phyloP scores from a whole-genome alignment of 31 red algal species.

The Asparagopsis taxiformis region DNA sequence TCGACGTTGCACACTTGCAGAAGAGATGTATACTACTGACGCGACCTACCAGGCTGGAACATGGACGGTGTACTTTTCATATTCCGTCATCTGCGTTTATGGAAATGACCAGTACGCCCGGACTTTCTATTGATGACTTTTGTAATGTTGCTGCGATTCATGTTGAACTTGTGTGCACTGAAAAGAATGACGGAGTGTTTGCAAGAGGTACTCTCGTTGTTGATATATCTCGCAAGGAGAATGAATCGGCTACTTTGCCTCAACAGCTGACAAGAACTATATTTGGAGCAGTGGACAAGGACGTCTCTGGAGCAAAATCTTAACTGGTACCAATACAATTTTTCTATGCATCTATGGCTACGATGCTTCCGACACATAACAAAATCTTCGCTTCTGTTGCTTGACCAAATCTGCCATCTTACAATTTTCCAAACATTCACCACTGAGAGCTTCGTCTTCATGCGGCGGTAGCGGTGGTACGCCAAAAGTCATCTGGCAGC shows the following conservation, averaged over 20 bases:
- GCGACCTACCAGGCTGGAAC: not conserved
- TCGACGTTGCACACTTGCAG: conserved; percentile 41
- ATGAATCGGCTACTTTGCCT: no score
- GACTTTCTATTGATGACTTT: conserved; percentile 7
- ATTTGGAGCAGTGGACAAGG: no score
- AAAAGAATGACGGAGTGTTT: no score
- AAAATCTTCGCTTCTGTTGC: not conserved
- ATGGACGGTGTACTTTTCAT: conserved; percentile 1
- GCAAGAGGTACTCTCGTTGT: no score
- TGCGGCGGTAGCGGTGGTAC: conserved; percentile 48
- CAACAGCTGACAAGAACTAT: no score
- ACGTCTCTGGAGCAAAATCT: no score
- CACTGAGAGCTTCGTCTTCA: conserved; percentile 66
- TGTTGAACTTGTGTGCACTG: not conserved
- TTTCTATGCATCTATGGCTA: no score
- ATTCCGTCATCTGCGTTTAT: conserved; percentile 14
- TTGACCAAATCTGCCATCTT: not conserved
- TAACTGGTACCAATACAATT: no score
- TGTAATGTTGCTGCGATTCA: conserved; percentile 45
- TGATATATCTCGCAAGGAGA: no score
- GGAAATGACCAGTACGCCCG: not conserved
- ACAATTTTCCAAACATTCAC: conserved; percentile 14
- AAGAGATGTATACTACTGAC: conserved; percentile 8
- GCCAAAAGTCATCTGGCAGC: conserved; percentile 87
- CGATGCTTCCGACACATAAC: no score